phyloP scores from a whole-genome alignment of 2,329 filamentous ascomycete genomes.

The Sclerotinia sclerotiorum region DNA sequence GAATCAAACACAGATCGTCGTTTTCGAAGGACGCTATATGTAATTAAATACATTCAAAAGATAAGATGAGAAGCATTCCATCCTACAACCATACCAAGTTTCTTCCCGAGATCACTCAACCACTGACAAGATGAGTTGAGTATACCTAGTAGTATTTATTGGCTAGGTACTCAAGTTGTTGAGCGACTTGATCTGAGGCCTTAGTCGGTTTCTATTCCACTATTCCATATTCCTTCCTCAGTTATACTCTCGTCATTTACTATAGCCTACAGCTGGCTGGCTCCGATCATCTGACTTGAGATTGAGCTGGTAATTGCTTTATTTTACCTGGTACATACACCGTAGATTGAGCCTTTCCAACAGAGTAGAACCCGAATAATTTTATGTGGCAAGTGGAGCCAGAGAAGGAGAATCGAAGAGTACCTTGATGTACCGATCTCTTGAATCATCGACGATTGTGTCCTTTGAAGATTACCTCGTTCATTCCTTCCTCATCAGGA shows the following conservation, averaged over 20 bases:
- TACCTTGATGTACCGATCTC: neutral
- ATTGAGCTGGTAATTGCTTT: too few species aligned
- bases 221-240: neutral
- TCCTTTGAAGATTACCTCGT: neutral
- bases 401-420: neutral
- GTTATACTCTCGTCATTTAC: neutral
- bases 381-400: neutral
- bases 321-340: neutral
- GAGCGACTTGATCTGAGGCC: neutral
- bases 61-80: neutral
- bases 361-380: neutral
- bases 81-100: neutral
- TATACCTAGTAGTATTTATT: neutral
- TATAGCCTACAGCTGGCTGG: neutral
- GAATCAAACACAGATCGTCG: neutral
- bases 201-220: neutral
- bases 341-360: neutral
- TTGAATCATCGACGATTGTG: neutral
- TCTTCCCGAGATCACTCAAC: neutral
- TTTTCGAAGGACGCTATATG: neutral
- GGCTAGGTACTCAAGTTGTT: neutral
- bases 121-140: neutral
- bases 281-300: neutral
- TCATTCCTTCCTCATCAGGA: slow-evolving; percentile 3
- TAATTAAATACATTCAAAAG: neutral